Base-by-base conservation (phyloP, 768 basidiomycete species). In the Paxillus rubicundulus region DNA sequence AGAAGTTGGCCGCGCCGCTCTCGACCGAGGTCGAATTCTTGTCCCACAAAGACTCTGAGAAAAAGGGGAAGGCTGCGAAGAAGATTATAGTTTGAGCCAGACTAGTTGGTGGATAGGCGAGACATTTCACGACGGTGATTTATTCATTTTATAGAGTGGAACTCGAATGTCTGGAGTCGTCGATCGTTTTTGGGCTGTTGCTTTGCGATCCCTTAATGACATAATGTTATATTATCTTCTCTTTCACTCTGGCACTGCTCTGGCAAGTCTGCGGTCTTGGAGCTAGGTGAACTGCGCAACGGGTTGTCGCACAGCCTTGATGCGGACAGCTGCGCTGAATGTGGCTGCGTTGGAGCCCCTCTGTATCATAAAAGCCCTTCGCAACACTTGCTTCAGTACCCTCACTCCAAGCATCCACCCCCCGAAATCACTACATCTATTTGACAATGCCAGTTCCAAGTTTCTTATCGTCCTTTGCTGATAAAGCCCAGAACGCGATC, bases 1-100 rank as follows among this genome's bases (percentile, higher is more conserved):
- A 84, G 68, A 86, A 84, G 72, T 74, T 95, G 47, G 82, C 80
- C 41, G 89, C 90, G 20, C 86, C 92, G n/a, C 78, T 95, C 67
- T 87, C 92, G 57, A 95, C 92, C 6, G 94, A 98, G 74, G 92
- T 97, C 30, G 91, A 95, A 74, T 98, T 94, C 69, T 70, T 91
- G 71, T 92, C 89, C 63, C 92, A 96, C 77, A 93, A 93, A 72
- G 93, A 96, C 71, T 87, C 87, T 58, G 92, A 95, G 78, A 93
- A 87, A 82, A 96, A 95, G 77, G 88, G 87, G 65, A 93, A 92
- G 72, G 68, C 78, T 49, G 79, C 82, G 62, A 87, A 82, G 79
- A 93, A 91, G 77, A 87, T 90, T 49, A 64, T 82, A 65, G 83
- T 89, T 54, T 89, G 74, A 74, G 54, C 45, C 52, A 40, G 37